Base-by-base conservation (phyloP, 1,284 basidiomycete species). In the Heliocybe sulcata region DNA sequence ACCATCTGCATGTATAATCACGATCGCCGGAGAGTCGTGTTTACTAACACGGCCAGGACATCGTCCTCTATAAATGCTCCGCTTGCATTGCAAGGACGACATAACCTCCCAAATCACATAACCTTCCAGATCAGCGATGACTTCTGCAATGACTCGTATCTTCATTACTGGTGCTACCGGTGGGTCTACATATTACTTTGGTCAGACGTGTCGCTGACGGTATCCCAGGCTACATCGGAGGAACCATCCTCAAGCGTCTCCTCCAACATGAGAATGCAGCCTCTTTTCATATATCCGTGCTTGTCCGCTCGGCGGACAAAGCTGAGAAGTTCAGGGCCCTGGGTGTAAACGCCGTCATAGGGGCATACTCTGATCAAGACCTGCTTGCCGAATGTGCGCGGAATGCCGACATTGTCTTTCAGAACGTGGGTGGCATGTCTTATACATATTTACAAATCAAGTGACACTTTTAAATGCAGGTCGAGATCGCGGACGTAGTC, bases 401-500 rank as follows among this genome's bases (percentile, higher is more conserved):
- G 23, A 55, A 61, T 22, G 54, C 64, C 0, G 67, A 69, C 54
- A 55, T 67, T 42, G 55, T 67, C 14, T 64, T 69, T 54, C 54
- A 64, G 12, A 51, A 51, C n/a, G 47, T 49, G 47, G 4, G 47
- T 49, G 11, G 12, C 19, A 19, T 31, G 29, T 12, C 6, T 31
- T 31, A 31, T 31, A 12, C 29, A 31, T 23, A 26, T 22, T 49
- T 25, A 8, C 11, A 25, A 9, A 16, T 22, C 8, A 49, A 16
- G 20, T 49, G 11, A 16, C 6, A n/a, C 12, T 31, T 12, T 31
- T 6, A 31, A 6, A 31, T 31, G 4, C 8, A 49, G 47, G 76
- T 75, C 0, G 71, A 77, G 56, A 64, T 67, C 14, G 76, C 77
- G 54, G 65, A 75, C 53, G 56, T 74, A 2, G 63, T 61, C 10